Evolutionary conservation across 2,329 filamentous ascomycete species (phyloP).

Genomic region (Nigrospora sphaerica): DNA sequence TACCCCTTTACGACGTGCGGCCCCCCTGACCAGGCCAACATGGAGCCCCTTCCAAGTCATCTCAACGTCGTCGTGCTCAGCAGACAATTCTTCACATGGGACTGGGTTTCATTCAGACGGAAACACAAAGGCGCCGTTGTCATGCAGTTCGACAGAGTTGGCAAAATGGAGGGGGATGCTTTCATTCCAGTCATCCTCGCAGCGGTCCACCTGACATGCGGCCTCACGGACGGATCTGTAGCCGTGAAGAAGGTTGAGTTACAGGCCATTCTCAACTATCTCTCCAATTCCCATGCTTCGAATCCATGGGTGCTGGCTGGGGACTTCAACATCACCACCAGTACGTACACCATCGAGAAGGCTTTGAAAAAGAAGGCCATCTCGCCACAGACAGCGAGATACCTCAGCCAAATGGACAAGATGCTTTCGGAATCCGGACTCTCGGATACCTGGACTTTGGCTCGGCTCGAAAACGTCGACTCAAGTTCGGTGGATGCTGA

Average conservation of each 20-base stretch:
- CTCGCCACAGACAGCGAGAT: constrained; percentile 36
- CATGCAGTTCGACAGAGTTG: constrained; percentile 28
- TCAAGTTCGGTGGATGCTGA: constrained; percentile 22
- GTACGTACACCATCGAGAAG: constrained; percentile 43
- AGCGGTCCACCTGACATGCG: constrained; percentile 54
- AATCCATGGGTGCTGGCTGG: constrained; percentile 52
- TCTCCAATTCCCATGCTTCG: constrained; percentile 30
- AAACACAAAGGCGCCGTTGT: constrained; percentile 53
- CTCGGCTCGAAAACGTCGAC: constrained; percentile 35
- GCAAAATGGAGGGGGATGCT: constrained; percentile 12
- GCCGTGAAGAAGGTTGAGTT: constrained; percentile 50
- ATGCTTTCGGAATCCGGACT: constrained; percentile 38
- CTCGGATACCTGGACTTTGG: constrained; percentile 43
- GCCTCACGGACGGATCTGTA: constrained; percentile 51
- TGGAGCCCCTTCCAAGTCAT: constrained; percentile 50
- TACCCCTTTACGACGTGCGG: constrained; percentile 54
- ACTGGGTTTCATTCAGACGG: constrained; percentile 42
- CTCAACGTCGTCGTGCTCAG: constrained; percentile 57
- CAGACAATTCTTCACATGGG: constrained; percentile 47
- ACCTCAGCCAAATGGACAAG: constrained; percentile 38
- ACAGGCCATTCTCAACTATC: constrained; percentile 37
- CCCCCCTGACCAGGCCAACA: constrained; percentile 41
- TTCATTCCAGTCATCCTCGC: constrained; percentile 40
- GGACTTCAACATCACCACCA: constrained; percentile 60
- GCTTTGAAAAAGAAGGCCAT: constrained; percentile 46